Evolutionary conservation across 1,284 basidiomycete genomes (phyloP).

Genomic region (Mycena sp.): DNA sequence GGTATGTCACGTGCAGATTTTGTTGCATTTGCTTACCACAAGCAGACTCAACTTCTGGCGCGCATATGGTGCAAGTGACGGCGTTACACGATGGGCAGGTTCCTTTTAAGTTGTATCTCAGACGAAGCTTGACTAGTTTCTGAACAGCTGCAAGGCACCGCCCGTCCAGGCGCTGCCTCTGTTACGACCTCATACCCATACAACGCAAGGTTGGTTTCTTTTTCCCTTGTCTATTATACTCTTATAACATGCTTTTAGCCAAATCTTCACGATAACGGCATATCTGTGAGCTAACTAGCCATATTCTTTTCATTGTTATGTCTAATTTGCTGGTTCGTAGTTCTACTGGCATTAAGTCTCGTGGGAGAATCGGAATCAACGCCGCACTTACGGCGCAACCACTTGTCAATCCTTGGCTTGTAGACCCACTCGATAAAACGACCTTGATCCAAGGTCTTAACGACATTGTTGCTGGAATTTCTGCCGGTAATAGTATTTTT

Average conservation of each 20-base stretch:
- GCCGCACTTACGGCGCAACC: slow-evolving; percentile 58
- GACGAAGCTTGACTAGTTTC: no score
- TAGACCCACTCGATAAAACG: slow-evolving; percentile 62
- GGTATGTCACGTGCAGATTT: slow-evolving; percentile 41
- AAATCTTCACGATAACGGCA: slow-evolving; percentile 69
- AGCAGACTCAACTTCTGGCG: slow-evolving; percentile 71
- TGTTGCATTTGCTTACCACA: not conserved
- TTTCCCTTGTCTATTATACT: not conserved
- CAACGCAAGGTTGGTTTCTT: slow-evolving; percentile 49
- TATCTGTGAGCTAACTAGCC: slow-evolving; percentile 53
- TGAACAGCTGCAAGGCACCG: slow-evolving; percentile 71
- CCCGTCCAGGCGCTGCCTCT: slow-evolving; percentile 68
- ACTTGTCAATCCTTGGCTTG: slow-evolving; percentile 66
- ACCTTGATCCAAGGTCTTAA: slow-evolving; percentile 60
- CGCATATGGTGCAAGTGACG: slow-evolving; percentile 55
- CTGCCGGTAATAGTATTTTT: slow-evolving; percentile 44
- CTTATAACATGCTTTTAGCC: slow-evolving; percentile 33
- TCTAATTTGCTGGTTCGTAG: slow-evolving; percentile 34
- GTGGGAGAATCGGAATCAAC: slow-evolving; percentile 68
- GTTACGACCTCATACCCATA: slow-evolving; percentile 59
- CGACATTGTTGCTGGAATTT: slow-evolving; percentile 54
- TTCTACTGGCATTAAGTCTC: slow-evolving; percentile 67
- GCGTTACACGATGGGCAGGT: slow-evolving; percentile 58
- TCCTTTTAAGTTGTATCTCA: no score
- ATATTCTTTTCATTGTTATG: not conserved